phyloP scores from a whole-genome alignment of 768 basidiomycete genomes.

The Guyanaporus albipodus region DNA sequence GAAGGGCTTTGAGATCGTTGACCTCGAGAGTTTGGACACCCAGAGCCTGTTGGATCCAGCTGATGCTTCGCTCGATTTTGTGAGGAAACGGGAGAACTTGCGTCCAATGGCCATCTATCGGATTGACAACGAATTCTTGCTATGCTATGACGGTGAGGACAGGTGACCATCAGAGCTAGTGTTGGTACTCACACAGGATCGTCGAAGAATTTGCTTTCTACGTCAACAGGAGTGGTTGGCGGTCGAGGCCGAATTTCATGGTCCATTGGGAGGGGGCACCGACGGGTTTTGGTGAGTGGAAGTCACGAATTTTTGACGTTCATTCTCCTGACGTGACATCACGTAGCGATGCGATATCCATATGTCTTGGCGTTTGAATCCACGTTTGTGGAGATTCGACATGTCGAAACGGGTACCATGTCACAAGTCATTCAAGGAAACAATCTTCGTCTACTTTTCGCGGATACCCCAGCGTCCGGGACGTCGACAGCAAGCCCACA shows the following conservation, averaged over 20 bases:
- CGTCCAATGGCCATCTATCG: constrained; percentile 96
- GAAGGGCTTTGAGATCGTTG: constrained; percentile 97
- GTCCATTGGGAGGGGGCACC: constrained; percentile 96
- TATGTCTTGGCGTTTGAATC: constrained; percentile 97
- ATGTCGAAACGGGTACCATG: constrained; percentile 88
- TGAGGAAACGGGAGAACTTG: constrained; percentile 82
- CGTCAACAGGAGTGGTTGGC: constrained; percentile 93
- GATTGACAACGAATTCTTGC: constrained; percentile 91
- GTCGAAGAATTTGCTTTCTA: constrained; percentile 93
- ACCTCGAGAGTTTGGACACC: constrained; percentile 94
- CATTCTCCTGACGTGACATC: constrained; percentile 6
- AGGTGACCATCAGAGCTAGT: not conserved
- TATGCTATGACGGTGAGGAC: constrained; percentile 92
- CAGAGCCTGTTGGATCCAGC: constrained; percentile 93
- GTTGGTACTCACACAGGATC: constrained; percentile 10
- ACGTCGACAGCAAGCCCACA: constrained; percentile 50
- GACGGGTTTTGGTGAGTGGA: constrained; percentile 81
- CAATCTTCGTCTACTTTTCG: constrained; percentile 86
- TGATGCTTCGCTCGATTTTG: constrained; percentile 90
- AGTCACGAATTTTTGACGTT: not conserved
- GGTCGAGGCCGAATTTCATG: constrained; percentile 88
- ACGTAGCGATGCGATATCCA: constrained; percentile 86
- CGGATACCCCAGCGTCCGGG: constrained; percentile 87
- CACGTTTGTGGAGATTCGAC: constrained; percentile 92
- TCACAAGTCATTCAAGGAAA: constrained; percentile 94